These are phyloP conservation scores for Hyparrhenia diplandra DNA, from an alignment of 176 grass and related monocot species.

Conservation along the genomic window DNA sequence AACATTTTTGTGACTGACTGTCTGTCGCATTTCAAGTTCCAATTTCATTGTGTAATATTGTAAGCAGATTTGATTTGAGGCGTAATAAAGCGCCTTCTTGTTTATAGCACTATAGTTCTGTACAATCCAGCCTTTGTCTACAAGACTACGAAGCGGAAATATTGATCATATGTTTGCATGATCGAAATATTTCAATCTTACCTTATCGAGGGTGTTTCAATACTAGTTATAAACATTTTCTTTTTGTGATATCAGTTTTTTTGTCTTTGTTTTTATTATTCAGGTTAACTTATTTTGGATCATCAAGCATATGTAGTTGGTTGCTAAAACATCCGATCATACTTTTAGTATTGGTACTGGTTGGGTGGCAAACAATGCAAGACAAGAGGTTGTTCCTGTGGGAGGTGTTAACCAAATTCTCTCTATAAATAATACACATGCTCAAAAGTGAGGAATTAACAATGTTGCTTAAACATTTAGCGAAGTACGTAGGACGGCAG, in stretches of 20 bases:
- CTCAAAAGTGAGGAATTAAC: background rate
- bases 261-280: background rate
- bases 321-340: background rate
- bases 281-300: background rate
- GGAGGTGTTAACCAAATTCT: background rate
- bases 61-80: constrained; percentile 27
- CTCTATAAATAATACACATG: background rate
- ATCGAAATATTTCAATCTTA: background rate
- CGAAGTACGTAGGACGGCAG: background rate
- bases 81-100: constrained; percentile 21
- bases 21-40: constrained; percentile 6
- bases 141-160: background rate
- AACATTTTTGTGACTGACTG: constrained; percentile 16
- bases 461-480: constrained; percentile 16
- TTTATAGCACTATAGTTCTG: constrained; percentile 23
- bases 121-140: constrained; percentile 1
- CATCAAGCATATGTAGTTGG: background rate
- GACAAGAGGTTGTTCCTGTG: background rate
- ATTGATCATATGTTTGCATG: background rate
- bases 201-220: background rate
- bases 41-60: constrained; percentile 26
- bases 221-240: background rate
- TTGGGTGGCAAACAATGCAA: background rate
- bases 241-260: background rate
- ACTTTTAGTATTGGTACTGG: background rate